Percentiles rank a stretch among this genome's conserved stretches.
phyloP scores from a whole-genome alignment of 2,329 filamentous ascomycete genomes.

The Mycosphaerella arachidis region DNA sequence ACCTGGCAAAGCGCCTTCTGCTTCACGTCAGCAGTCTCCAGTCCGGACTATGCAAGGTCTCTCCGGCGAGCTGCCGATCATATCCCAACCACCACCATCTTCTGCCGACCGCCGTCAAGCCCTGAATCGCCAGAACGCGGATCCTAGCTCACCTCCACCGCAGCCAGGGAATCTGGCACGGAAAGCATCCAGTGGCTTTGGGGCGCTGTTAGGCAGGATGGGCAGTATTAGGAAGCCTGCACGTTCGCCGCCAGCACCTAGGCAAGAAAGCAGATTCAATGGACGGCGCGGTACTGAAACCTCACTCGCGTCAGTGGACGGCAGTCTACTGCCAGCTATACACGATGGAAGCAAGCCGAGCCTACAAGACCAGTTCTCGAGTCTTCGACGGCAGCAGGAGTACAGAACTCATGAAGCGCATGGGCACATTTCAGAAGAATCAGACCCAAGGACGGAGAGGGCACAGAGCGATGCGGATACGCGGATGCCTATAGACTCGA shows the following conservation, averaged over 20 bases:
- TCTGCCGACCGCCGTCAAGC: slow-evolving; percentile 31
- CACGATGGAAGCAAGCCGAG: slow-evolving; percentile 34
- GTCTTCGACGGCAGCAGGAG: slow-evolving; percentile 44
- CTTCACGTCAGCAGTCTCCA: slow-evolving; percentile 23
- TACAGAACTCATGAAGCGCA: slow-evolving; percentile 24
- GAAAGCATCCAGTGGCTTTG: slow-evolving; percentile 83
- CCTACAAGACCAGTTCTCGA: slow-evolving; percentile 45
- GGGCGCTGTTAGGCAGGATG: slow-evolving; percentile 66
- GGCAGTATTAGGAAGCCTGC: slow-evolving; percentile 56
- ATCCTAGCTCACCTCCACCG: slow-evolving; percentile 31
- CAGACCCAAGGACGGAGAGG: slow-evolving; percentile 12
- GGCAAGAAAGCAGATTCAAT: slow-evolving; percentile 18
- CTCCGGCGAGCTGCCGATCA: slow-evolving; percentile 65
- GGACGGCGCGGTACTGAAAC: slow-evolving; percentile 25
- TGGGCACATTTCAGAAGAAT: slow-evolving; percentile 12
- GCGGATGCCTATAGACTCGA: slow-evolving; percentile 21
- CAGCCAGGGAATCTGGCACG: slow-evolving; percentile 44
- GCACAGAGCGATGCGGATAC: slow-evolving; percentile 39
- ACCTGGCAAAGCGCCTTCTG: slow-evolving; percentile 20
- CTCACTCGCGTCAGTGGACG: slow-evolving; percentile 20
- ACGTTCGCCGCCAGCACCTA: slow-evolving; percentile 42
- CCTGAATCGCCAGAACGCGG: slow-evolving; percentile 15
- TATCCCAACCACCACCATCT: slow-evolving; percentile 42
- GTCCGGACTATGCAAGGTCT: slow-evolving; percentile 57
- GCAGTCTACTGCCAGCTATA: slow-evolving; percentile 26